These are phyloP conservation scores for Metroxylon sagu DNA, from an alignment of 176 grass and related monocot species.

Conservation along the genomic window DNA sequence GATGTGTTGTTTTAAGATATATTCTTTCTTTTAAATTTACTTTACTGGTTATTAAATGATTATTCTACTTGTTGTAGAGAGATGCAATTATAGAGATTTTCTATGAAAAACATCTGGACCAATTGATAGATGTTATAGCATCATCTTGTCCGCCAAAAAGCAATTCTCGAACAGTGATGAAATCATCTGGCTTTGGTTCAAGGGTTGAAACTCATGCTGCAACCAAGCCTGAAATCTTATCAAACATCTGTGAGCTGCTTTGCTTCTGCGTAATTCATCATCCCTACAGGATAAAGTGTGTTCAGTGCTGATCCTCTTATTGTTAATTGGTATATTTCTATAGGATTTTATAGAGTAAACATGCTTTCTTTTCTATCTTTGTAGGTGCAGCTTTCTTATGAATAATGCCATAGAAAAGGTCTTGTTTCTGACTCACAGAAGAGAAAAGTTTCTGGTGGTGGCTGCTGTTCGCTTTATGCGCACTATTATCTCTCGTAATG, in stretches of 20 bases:
- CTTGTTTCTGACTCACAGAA: conserved; percentile 55
- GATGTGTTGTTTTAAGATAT: not conserved
- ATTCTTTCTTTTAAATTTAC: not conserved
- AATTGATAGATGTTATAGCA: conserved; percentile 63
- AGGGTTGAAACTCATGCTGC: conserved; percentile 24
- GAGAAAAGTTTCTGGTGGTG: conserved; percentile 65
- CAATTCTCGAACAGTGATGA: conserved; percentile 13
- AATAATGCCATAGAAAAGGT: conserved; percentile 75
- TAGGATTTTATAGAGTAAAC: too few relatives aligned
- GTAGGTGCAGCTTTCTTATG: conserved; percentile 48
- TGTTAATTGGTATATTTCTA: too few relatives aligned
- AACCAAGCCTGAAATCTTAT: conserved; percentile 56
- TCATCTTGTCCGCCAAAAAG: conserved; percentile 39
- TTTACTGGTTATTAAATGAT: conserved; percentile 13
- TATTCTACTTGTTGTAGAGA: conserved; percentile 41
- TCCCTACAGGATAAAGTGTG: conserved; percentile 67
- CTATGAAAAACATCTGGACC: conserved; percentile 59
- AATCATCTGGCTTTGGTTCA: conserved; percentile 24
- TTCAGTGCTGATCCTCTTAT: not conserved
- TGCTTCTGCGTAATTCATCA: conserved; percentile 70
- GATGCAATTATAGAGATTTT: conserved; percentile 50
- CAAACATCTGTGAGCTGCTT: conserved; percentile 73
- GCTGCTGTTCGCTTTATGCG: conserved; percentile 69
- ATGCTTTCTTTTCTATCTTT: conserved; percentile 6
- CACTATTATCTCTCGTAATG: conserved; percentile 67